phyloP scores from a whole-genome alignment of 306 rosid species.

The Dryas drummondii region DNA sequence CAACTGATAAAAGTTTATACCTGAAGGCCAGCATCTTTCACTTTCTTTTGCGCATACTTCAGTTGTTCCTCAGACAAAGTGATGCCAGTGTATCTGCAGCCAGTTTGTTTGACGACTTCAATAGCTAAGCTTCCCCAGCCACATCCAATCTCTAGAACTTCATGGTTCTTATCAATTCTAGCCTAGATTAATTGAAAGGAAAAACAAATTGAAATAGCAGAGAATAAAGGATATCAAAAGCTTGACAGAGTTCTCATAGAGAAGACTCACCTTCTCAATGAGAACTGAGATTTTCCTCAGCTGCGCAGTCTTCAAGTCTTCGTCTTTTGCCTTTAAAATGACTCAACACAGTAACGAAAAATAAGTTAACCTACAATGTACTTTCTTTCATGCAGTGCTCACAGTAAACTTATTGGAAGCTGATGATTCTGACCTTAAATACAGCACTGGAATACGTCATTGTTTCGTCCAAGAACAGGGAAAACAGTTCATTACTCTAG shows the following conservation, averaged over 20 bases:
- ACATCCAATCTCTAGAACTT: constrained; percentile 81
- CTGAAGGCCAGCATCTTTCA: constrained; percentile 74
- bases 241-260: not conserved
- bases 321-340: constrained; percentile 50
- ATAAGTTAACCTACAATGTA: not conserved
- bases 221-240: not conserved
- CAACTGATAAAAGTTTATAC: constrained; percentile 25
- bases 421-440: constrained; percentile 60
- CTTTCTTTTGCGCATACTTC: constrained; percentile 66
- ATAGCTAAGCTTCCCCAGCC: constrained; percentile 97
- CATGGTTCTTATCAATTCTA: constrained; percentile 61
- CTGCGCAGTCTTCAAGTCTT: constrained; percentile 78
- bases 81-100: constrained; percentile 85
- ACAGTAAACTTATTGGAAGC: not conserved
- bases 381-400: constrained; percentile 6
- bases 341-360: constrained; percentile 7
- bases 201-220: not conserved
- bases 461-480: constrained; percentile 80
- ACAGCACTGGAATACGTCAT: constrained; percentile 84
- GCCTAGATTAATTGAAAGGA: constrained; percentile 42
- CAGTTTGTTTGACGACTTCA: constrained; percentile 71
- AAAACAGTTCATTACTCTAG: too few relatives aligned
- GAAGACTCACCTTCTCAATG: constrained; percentile 52
- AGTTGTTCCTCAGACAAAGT: constrained; percentile 82
- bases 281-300: constrained; percentile 65